Evolutionary conservation across 108 stramenopile genomes (phyloP).

Genomic region (Asterionellopsis glacialis): DNA sequence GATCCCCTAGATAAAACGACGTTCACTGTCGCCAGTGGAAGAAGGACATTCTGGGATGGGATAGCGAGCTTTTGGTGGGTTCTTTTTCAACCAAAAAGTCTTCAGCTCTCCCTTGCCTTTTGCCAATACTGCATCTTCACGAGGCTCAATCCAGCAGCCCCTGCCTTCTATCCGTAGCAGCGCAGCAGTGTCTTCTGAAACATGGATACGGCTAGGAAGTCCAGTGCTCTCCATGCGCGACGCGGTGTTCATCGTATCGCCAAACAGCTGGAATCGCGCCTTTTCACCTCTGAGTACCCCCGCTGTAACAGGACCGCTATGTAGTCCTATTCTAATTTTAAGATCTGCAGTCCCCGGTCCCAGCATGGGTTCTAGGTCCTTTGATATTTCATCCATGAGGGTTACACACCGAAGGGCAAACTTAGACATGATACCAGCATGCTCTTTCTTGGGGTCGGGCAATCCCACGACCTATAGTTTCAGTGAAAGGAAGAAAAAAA

Average conservation of each 20-base stretch:
- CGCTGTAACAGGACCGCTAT: slow-evolving; percentile 40
- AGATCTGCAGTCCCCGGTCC: slow-evolving; percentile 24
- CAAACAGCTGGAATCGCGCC: slow-evolving; percentile 49
- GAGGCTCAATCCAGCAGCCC: slow-evolving; percentile 19
- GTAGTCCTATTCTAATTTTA: slow-evolving; percentile 33
- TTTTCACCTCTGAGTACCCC: slow-evolving; percentile 44
- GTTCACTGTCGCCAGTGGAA: too few relatives aligned
- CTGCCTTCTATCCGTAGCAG: slow-evolving; percentile 19
- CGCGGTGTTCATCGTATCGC: slow-evolving; percentile 47
- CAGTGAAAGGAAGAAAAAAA: background rate
- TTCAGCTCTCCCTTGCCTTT: slow-evolving; percentile 42
- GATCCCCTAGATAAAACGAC: too few relatives aligned
- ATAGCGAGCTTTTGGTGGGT: background rate
- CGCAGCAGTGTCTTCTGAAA: slow-evolving; percentile 32
- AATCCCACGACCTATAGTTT: slow-evolving; percentile 1
- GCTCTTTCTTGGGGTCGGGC: slow-evolving; percentile 21
- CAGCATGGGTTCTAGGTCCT: slow-evolving; percentile 14
- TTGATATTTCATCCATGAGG: slow-evolving; percentile 19
- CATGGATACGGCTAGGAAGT: slow-evolving; percentile 25
- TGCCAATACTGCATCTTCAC: slow-evolving; percentile 17
- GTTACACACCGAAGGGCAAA: slow-evolving; percentile 29
- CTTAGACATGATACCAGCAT: slow-evolving; percentile 30
- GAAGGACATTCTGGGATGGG: too few relatives aligned
- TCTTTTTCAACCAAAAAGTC: slow-evolving; percentile 32
- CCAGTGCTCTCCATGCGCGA: slow-evolving; percentile 22